Evolutionary conservation across 306 rosid genomes (phyloP).

Genomic region (Amphicarpaea edgeworthii): DNA sequence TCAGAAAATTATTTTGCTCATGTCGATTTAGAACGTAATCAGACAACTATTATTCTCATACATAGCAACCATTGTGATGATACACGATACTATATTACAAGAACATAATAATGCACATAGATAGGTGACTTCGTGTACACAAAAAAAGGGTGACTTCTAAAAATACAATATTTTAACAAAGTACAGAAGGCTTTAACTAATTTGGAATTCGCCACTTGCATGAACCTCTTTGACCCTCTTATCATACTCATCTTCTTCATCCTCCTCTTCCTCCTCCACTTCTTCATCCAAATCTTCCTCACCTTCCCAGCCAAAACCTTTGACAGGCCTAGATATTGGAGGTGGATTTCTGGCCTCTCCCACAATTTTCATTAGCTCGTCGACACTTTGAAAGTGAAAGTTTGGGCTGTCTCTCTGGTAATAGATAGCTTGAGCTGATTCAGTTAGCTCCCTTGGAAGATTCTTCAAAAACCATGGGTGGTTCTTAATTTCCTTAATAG

Average conservation of each 20-base stretch:
- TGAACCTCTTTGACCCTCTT: constrained; percentile 75
- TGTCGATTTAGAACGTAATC: constrained; percentile 20
- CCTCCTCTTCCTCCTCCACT: constrained; percentile 60
- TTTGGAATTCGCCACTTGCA: constrained; percentile 75
- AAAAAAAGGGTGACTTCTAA: constrained; percentile 27
- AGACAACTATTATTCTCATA: constrained; percentile 41
- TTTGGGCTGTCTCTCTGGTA: constrained; percentile 74
- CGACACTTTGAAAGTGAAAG: constrained; percentile 69
- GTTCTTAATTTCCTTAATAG: constrained; percentile 75
- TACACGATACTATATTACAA: constrained; percentile 46
- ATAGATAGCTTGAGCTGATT: constrained; percentile 69
- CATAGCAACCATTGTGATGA: constrained; percentile 35
- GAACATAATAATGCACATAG: constrained; percentile 51
- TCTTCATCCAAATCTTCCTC: constrained; percentile 58
- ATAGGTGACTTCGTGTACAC: constrained; percentile 31
- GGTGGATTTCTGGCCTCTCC: constrained; percentile 80
- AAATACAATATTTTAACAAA: constrained; percentile 34
- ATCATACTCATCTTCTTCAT: constrained; percentile 74
- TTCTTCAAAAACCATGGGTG: constrained; percentile 90
- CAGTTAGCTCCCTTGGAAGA: constrained; percentile 83
- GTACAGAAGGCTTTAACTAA: constrained; percentile 51
- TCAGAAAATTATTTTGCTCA: constrained; percentile 21
- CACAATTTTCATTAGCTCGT: constrained; percentile 76
- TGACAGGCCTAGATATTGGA: constrained; percentile 60
- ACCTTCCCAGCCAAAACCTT: constrained; percentile 71